These are phyloP conservation scores for Trametes punicea DNA, from an alignment of 768 basidiomycete genomes.

Conservation along the genomic window DNA sequence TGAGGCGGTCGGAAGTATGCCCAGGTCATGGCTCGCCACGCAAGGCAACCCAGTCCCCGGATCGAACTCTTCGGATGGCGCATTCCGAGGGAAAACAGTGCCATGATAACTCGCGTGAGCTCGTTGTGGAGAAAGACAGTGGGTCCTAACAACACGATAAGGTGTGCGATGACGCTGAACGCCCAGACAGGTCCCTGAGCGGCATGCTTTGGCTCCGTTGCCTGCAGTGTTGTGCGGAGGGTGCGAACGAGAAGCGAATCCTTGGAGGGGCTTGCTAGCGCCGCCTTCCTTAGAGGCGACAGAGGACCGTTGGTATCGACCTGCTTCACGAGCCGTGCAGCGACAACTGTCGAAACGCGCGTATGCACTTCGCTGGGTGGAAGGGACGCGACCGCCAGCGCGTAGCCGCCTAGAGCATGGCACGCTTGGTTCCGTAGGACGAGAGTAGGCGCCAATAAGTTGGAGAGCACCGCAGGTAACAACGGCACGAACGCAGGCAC, in stretches of 20 bases:
- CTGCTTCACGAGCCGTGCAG: constrained; percentile 44
- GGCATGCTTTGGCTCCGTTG: constrained; percentile 52
- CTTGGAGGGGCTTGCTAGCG: constrained; percentile 30
- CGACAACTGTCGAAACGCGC: constrained; percentile 48
- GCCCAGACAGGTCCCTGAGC: constrained; percentile 82
- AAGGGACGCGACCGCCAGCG: constrained; percentile 47
- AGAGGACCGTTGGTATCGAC: constrained; percentile 23
- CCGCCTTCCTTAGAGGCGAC: constrained; percentile 28
- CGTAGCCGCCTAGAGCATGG: constrained; percentile 71
- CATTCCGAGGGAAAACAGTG: constrained; percentile 52
- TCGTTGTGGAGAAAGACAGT: constrained; percentile 43
- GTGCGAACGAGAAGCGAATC: constrained; percentile 62
- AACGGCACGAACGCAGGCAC: constrained; percentile 61
- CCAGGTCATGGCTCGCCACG: constrained; percentile 69
- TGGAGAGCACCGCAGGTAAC: constrained; percentile 58
- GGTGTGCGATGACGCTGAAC: constrained; percentile 58
- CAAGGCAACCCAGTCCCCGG: constrained; percentile 54
- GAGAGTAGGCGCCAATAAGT: constrained; percentile 62
- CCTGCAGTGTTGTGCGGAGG: constrained; percentile 57
- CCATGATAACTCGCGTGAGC: constrained; percentile 44
- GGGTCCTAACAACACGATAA: constrained; percentile 66
- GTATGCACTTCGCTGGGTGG: constrained; percentile 48
- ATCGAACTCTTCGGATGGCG: constrained; percentile 63
- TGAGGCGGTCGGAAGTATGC: constrained; percentile 56
- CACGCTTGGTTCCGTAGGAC: constrained; percentile 69